Conservation (phyloP, 176 grass and related monocot genomes). For the Thinopyrum elongatum region DNA sequence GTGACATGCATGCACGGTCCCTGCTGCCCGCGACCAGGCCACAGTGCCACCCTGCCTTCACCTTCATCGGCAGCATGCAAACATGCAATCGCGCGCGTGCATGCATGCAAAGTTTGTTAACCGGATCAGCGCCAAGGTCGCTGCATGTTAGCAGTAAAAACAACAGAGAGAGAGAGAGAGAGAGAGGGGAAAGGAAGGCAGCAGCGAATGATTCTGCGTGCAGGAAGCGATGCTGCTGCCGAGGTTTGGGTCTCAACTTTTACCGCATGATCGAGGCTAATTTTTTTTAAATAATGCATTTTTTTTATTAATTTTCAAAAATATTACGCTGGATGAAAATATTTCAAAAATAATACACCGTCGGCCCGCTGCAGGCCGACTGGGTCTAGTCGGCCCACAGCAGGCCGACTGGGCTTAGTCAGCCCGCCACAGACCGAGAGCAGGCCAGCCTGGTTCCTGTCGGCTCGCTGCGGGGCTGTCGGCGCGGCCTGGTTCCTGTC, state of each 20-base stretch:
- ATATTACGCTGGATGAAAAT: too few relatives aligned
- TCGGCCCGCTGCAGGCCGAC: too few relatives aligned
- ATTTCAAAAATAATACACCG: too few relatives aligned
- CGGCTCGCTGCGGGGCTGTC: too few relatives aligned
- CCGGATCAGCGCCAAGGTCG: not conserved
- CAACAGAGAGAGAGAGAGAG: too few relatives aligned
- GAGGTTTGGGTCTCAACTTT: not conserved
- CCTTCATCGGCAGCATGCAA: not conserved
- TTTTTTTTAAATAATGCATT: too few relatives aligned
- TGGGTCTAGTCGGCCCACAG: too few relatives aligned
- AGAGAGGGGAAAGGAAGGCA: not conserved
- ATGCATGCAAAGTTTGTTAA: conserved; percentile 28
- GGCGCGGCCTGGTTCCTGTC: too few relatives aligned
- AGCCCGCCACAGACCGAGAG: too few relatives aligned
- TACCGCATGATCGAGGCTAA: conserved; percentile 15
- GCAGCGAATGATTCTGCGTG: conserved; percentile 39
- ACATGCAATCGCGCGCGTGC: not conserved
- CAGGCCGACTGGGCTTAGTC: too few relatives aligned
- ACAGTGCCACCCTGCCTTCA: conserved; percentile 11
- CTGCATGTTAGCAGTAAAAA: not conserved
- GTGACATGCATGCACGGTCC: conserved; percentile 41
- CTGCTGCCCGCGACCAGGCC: conserved; percentile 30
- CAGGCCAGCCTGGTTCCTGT: too few relatives aligned
- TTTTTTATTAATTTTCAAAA: too few relatives aligned
- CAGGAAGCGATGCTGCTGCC: not conserved